Conservation (phyloP, 2,329 filamentous ascomycete species). For the Talaromyces sp. region DNA sequence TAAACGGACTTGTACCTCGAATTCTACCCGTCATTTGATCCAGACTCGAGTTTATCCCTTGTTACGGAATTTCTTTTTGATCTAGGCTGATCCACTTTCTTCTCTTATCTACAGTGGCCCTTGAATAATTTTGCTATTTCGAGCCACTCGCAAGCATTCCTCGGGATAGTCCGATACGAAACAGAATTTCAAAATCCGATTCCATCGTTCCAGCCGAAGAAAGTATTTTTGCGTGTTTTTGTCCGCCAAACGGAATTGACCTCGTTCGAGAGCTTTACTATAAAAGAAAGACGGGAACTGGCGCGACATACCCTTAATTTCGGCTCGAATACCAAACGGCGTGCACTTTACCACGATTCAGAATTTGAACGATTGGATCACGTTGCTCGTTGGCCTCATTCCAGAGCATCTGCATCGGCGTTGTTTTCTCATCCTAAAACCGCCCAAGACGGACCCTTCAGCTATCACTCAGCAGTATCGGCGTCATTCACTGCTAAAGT, state of each 20-base stretch:
- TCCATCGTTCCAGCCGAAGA: not conserved
- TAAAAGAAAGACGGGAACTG: not conserved
- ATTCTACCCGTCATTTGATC: constrained; percentile 1
- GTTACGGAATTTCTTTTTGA: constrained; percentile 2
- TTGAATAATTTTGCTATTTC: constrained; percentile 7
- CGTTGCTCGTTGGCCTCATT: constrained; percentile 29
- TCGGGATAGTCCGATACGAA: constrained; percentile 11
- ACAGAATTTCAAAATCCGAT: constrained; percentile 1
- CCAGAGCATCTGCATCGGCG: constrained; percentile 19
- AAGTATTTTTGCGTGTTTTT: not conserved
- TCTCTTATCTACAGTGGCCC: constrained; percentile 9
- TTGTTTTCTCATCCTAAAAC: constrained; percentile 31
- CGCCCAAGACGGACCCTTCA: constrained; percentile 56
- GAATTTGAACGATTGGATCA: constrained; percentile 30
- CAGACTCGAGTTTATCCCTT: constrained; percentile 4
- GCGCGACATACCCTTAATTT: not conserved
- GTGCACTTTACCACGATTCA: constrained; percentile 23
- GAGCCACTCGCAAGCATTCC: constrained; percentile 15
- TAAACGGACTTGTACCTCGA: constrained; percentile 8
- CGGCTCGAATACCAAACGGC: not conserved
- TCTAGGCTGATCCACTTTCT: constrained; percentile 11
- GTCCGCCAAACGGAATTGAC: not conserved
- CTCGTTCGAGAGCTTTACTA: constrained; percentile 21
- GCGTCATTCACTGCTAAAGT: constrained; percentile 46
- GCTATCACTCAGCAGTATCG: constrained; percentile 30